Conservation (phyloP, 345 rosid species). For the Gossypium stocksii region DNA sequence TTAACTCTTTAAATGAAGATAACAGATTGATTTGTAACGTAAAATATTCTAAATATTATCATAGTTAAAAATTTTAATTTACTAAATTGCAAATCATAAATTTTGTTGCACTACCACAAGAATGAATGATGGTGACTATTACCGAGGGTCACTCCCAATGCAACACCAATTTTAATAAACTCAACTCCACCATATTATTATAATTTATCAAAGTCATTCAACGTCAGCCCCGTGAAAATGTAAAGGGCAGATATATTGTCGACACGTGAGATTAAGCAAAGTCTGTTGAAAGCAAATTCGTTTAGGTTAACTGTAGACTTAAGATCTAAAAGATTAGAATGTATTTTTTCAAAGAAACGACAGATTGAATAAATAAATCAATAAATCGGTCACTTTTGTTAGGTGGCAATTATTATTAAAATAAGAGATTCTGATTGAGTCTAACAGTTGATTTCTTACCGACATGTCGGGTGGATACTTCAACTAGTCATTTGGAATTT, state of each 20-base stretch:
- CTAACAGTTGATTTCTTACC: background rate
- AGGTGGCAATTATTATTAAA: background rate
- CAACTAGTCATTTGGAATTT: background rate
- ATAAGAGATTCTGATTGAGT: background rate
- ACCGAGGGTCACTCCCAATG: too few species aligned
- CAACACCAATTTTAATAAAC: too few species aligned
- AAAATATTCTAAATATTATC: too few species aligned
- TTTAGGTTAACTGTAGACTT: slow-evolving; percentile 9
- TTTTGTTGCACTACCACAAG: too few species aligned
- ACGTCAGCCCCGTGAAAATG: background rate
- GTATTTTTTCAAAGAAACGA: background rate
- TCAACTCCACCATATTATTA: background rate
- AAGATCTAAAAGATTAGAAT: background rate
- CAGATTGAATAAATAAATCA: background rate
- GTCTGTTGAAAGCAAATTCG: too few species aligned
- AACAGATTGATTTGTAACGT: too few species aligned
- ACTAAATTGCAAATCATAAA: too few species aligned
- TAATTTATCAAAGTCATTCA: background rate
- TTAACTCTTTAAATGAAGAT: too few species aligned
- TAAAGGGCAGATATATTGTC: background rate
- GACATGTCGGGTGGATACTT: slow-evolving; percentile 1
- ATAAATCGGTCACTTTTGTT: background rate
- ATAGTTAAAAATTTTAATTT: too few species aligned
- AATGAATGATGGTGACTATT: too few species aligned
- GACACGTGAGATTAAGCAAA: too few species aligned